Percentiles rank a stretch among this genome's conserved stretches.
phyloP scores from a whole-genome alignment of 1,284 basidiomycete genomes.

The Mycena citricolor region DNA sequence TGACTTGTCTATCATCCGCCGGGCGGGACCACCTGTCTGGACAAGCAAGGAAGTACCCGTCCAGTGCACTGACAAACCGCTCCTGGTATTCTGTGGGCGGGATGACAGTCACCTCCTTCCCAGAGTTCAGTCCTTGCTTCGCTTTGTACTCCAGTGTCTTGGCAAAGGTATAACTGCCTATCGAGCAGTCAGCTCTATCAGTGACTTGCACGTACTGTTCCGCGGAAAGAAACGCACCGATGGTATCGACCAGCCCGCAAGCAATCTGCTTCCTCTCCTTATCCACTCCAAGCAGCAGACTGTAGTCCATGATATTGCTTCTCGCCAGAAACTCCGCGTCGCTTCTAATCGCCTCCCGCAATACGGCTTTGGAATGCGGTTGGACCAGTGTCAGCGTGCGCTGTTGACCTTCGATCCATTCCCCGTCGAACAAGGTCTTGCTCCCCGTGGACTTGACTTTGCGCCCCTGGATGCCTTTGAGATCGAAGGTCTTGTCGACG shows the following conservation, averaged over 20 bases:
- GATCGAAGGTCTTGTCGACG: constrained; percentile 68
- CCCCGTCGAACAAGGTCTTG: constrained; percentile 72
- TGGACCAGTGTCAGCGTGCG: constrained; percentile 61
- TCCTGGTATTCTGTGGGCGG: constrained; percentile 72
- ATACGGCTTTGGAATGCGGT: constrained; percentile 67
- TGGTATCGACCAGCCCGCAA: constrained; percentile 79
- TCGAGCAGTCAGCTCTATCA: background rate
- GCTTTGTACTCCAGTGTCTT: constrained; percentile 79
- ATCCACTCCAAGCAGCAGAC: constrained; percentile 67
- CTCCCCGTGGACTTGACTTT: constrained; percentile 55
- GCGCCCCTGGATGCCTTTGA: constrained; percentile 77
- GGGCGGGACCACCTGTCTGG: constrained; percentile 59
- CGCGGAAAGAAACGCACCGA: constrained; percentile 43
- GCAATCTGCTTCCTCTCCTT: constrained; percentile 62
- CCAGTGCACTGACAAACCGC: constrained; percentile 64
- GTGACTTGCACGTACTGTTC: background rate
- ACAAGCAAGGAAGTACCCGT: constrained; percentile 69
- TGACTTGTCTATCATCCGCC: constrained; percentile 35
- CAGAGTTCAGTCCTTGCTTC: constrained; percentile 62
- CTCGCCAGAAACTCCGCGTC: constrained; percentile 72
- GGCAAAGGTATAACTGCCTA: constrained; percentile 73
- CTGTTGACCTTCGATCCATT: constrained; percentile 82
- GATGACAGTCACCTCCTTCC: constrained; percentile 68
- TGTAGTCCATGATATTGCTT: constrained; percentile 84
- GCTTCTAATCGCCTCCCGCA: constrained; percentile 63